phyloP scores from a whole-genome alignment of 768 basidiomycete genomes.

The Floccularia luteovirens region DNA sequence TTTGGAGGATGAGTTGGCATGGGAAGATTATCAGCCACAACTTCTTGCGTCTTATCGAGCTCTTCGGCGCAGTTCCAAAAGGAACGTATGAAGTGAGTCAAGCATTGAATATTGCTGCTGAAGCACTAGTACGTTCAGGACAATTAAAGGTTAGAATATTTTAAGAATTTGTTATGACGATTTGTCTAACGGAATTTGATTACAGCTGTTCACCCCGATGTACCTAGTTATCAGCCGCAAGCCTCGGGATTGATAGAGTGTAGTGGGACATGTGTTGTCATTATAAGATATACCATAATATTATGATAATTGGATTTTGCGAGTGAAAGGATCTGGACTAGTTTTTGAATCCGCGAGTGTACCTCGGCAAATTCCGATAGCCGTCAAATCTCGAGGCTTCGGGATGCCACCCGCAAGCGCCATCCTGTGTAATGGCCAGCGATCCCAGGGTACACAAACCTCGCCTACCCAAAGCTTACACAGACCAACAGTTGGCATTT shows the following conservation, averaged over 20 bases:
- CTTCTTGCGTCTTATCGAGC: conserved; percentile 69
- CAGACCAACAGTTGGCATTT: conserved; percentile 54
- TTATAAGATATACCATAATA: conserved; percentile 9
- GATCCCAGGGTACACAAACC: conserved; percentile 63
- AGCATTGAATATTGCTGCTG: conserved; percentile 76
- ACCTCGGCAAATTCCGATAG: conserved; percentile 25
- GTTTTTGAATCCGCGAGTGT: conserved; percentile 12
- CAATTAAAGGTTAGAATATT: conserved; percentile 61
- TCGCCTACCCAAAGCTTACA: conserved; percentile 58
- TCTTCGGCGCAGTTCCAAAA: conserved; percentile 76
- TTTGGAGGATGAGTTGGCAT: conserved; percentile 86
- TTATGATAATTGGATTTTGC: not conserved
- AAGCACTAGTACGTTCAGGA: conserved; percentile 77
- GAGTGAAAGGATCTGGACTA: not conserved
- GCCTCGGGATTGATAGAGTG: conserved; percentile 30
- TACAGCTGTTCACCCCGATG: conserved; percentile 84
- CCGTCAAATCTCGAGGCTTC: not conserved
- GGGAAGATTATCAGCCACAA: conserved; percentile 83
- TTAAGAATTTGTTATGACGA: conserved; percentile 2
- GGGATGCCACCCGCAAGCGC: not conserved
- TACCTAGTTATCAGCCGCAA: conserved; percentile 61
- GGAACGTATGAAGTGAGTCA: conserved; percentile 90
- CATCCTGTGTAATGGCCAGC: conserved; percentile 25
- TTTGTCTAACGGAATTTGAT: conserved; percentile 9
- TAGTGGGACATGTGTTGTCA: too few species aligned